Evolutionary conservation across 2,329 filamentous ascomycete genomes (phyloP).

Genomic region (Fusarium azukiicola): DNA sequence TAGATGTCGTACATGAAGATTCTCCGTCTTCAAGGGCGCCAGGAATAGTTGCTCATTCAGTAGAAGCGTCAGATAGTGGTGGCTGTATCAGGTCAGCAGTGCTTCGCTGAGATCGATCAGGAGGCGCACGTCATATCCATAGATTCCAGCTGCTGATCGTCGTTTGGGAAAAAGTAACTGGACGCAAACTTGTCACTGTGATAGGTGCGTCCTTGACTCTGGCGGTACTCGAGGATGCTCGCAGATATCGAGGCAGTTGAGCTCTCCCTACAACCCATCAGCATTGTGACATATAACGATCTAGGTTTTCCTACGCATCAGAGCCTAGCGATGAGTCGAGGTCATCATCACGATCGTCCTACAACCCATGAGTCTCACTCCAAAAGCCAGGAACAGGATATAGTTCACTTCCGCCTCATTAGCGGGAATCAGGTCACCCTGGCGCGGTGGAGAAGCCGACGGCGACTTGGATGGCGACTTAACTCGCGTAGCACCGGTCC

Average conservation of each 20-base stretch:
- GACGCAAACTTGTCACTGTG: conserved; percentile 22
- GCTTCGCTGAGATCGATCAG: not conserved
- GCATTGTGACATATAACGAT: not conserved
- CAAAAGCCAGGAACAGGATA: no score
- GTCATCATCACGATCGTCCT: not conserved
- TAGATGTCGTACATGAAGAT: not conserved
- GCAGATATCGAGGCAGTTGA: conserved; percentile 20
- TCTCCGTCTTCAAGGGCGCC: conserved; percentile 1
- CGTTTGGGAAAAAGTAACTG: conserved; percentile 16
- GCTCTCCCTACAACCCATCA: not conserved
- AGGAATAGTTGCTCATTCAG: conserved; percentile 13
- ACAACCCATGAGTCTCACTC: not conserved
- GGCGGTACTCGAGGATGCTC: conserved; percentile 14
- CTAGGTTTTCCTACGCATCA: not conserved
- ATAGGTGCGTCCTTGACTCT: conserved; percentile 19
- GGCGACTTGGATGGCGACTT: not conserved
- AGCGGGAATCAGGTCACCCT: conserved; percentile 5
- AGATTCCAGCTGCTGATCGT: conserved; percentile 16
- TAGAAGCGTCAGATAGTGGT: conserved; percentile 18
- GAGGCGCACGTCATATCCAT: conserved; percentile 13
- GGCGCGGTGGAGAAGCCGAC: not conserved
- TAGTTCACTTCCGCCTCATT: not conserved
- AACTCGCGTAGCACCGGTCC: not conserved
- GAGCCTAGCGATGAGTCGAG: not conserved
- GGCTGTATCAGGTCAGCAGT: not conserved